Percentiles rank a stretch among this genome's conserved stretches.
Evolutionary conservation across 2,329 filamentous ascomycete species (phyloP).

Genomic region (Aspergillus sp.): DNA sequence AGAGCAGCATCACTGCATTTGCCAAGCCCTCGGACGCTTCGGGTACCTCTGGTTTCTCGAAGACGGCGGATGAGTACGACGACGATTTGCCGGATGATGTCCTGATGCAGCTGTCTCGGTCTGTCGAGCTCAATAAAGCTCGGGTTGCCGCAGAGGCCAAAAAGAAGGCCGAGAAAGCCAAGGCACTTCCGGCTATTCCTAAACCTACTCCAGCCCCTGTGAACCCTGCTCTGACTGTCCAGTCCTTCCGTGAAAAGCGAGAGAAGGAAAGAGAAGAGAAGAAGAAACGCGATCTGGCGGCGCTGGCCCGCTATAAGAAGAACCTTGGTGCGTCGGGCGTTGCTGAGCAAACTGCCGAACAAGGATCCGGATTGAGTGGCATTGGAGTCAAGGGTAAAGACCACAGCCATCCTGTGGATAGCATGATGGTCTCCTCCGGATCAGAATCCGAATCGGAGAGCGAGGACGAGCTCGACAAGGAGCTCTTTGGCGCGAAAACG

Average conservation of each 20-base stretch:
- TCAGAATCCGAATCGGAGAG: slow-evolving; percentile 69
- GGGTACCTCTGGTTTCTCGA: slow-evolving; percentile 32
- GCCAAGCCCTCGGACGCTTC: slow-evolving; percentile 37
- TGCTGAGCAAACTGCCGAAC: slow-evolving; percentile 61
- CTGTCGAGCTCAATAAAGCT: slow-evolving; percentile 44
- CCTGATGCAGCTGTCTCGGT: slow-evolving; percentile 41
- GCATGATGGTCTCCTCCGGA: slow-evolving; percentile 80
- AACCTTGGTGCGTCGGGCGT: slow-evolving; percentile 50
- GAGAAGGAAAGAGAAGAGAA: slow-evolving; percentile 73
- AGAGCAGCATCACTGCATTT: slow-evolving; percentile 43
- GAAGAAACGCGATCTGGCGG: slow-evolving; percentile 68
- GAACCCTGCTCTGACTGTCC: slow-evolving; percentile 40
- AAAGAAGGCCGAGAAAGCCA: slow-evolving; percentile 26
- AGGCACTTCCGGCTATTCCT: slow-evolving; percentile 23
- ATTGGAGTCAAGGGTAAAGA: slow-evolving; percentile 76
- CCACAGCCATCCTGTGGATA: slow-evolving; percentile 62
- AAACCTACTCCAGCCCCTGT: slow-evolving; percentile 27
- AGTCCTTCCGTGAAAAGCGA: slow-evolving; percentile 70
- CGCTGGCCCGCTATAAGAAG: slow-evolving; percentile 68
- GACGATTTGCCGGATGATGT: slow-evolving; percentile 43
- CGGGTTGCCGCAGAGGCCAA: slow-evolving; percentile 33
- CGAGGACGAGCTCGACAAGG: slow-evolving; percentile 72
- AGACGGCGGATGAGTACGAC: slow-evolving; percentile 40
- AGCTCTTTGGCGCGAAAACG: slow-evolving; percentile 57
- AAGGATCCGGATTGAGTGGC: slow-evolving; percentile 74